Conservation (phyloP, 495 filamentous ascomycete species). For the Penicillium pulvis region DNA sequence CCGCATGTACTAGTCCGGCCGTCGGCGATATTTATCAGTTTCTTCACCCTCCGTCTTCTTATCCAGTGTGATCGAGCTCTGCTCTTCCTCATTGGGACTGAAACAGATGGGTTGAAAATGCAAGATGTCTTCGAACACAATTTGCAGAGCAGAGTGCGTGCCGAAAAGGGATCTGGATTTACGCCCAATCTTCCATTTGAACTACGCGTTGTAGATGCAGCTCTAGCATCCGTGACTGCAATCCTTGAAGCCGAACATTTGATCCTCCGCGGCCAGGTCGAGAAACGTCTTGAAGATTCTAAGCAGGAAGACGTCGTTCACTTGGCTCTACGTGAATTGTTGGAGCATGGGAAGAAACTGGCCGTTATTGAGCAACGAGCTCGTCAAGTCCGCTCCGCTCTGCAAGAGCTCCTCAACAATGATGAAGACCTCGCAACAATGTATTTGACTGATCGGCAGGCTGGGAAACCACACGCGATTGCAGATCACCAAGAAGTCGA, state of each 20-base stretch:
- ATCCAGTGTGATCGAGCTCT: conserved; percentile 29
- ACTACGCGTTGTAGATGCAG: conserved; percentile 77
- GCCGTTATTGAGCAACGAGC: conserved; percentile 32
- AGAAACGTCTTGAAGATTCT: conserved; percentile 22
- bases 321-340: conserved; percentile 18
- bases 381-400: conserved; percentile 28
- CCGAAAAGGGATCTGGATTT: conserved; percentile 46
- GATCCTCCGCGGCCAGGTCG: conserved; percentile 20
- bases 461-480: conserved; percentile 27
- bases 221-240: conserved; percentile 63
- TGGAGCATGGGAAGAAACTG: conserved; percentile 28
- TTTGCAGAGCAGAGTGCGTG: conserved; percentile 62
- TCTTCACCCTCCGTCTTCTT: conserved; percentile 35
- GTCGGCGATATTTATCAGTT: conserved; percentile 29
- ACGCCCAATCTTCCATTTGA: conserved; percentile 64
- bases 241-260: conserved; percentile 33
- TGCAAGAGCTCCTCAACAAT: conserved; percentile 31
- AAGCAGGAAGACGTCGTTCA: conserved; percentile 26
- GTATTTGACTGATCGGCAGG: conserved; percentile 43
- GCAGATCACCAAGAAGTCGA: conserved; percentile 39
- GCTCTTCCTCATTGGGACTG: conserved; percentile 23
- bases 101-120: conserved; percentile 17
- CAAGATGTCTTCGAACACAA: conserved; percentile 29
- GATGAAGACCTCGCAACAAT: conserved; percentile 45
- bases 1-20: conserved; percentile 36